A percentile compares a stretch with the other conserved stretches of the same genome.
phyloP scores from a whole-genome alignment of 1,139 yeast genomes.

The Lodderomyces oxycetoniae region DNA sequence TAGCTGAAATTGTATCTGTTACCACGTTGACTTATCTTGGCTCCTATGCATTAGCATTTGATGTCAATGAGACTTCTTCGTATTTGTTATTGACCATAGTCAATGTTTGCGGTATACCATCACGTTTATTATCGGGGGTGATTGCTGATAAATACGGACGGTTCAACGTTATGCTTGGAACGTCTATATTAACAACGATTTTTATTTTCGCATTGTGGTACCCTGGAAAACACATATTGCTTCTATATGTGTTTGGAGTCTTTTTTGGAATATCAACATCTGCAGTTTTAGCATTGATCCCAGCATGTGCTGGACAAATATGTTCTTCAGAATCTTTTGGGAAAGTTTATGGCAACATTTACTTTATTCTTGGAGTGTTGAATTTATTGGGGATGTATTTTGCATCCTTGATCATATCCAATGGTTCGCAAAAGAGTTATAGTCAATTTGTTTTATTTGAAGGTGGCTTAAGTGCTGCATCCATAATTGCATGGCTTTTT shows the following conservation, averaged over 20 bases:
- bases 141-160: constrained; percentile 48
- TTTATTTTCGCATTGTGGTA: constrained; percentile 44
- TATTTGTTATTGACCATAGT: constrained; percentile 43
- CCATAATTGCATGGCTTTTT: constrained; percentile 19
- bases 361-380: constrained; percentile 58
- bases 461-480: constrained; percentile 21
- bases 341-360: constrained; percentile 64
- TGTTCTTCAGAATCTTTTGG: constrained; percentile 64
- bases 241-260: constrained; percentile 24
- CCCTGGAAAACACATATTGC: constrained; percentile 25
- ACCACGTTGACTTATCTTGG: constrained; percentile 50
- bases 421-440: constrained; percentile 16
- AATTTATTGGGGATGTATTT: constrained; percentile 39
- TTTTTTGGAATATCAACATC: constrained; percentile 29
- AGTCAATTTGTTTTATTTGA: constrained; percentile 25
- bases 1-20: constrained; percentile 47
- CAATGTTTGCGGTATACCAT: constrained; percentile 45
- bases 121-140: constrained; percentile 44
- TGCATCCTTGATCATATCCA: constrained; percentile 25
- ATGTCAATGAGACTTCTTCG: constrained; percentile 36
- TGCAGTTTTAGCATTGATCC: constrained; percentile 29
- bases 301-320: constrained; percentile 54
- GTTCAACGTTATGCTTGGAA: constrained; percentile 47
- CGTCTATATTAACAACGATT: constrained; percentile 33
- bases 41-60: constrained; percentile 44